phyloP scores from a whole-genome alignment of 495 filamentous ascomycete genomes.

The Aspergillus hancockii region DNA sequence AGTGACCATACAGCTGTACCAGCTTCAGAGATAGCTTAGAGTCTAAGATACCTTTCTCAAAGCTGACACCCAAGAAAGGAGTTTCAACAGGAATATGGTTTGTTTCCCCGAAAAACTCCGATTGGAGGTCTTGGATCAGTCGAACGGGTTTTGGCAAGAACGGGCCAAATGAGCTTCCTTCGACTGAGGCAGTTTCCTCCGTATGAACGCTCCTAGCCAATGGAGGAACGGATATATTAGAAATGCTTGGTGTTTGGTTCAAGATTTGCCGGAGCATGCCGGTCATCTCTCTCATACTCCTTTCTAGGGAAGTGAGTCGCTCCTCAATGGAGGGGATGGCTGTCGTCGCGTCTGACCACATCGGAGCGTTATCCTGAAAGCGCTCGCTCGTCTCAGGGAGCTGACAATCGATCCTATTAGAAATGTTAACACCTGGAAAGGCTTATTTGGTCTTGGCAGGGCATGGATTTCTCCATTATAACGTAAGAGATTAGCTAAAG shows the following conservation, averaged over 20 bases:
- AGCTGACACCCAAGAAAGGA: conserved; percentile 30
- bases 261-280: conserved; percentile 41
- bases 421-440: conserved; percentile 17
- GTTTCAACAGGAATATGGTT: conserved; percentile 25
- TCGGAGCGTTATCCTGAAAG: conserved; percentile 36
- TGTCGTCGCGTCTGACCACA: conserved; percentile 37
- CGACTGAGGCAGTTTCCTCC: conserved; percentile 27
- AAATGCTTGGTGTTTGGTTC: conserved; percentile 26
- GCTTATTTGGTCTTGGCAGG: conserved; percentile 10
- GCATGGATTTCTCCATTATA: background rate
- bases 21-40: conserved; percentile 38
- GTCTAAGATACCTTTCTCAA: conserved; percentile 37
- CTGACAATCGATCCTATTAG: conserved; percentile 39
- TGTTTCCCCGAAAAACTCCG: conserved; percentile 37
- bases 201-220: conserved; percentile 23
- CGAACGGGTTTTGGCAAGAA: conserved; percentile 37
- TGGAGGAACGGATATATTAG: conserved; percentile 21
- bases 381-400: conserved; percentile 40
- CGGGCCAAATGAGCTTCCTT: conserved; percentile 21
- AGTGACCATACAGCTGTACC: conserved; percentile 34
- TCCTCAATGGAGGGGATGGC: conserved; percentile 43
- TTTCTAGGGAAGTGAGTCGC: conserved; percentile 38
- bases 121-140: conserved; percentile 38
- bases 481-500: background rate
- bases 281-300: conserved; percentile 43